Base-by-base conservation (phyloP, 192 early-diverging fungal species). In the Linnemannia elongata region DNA sequence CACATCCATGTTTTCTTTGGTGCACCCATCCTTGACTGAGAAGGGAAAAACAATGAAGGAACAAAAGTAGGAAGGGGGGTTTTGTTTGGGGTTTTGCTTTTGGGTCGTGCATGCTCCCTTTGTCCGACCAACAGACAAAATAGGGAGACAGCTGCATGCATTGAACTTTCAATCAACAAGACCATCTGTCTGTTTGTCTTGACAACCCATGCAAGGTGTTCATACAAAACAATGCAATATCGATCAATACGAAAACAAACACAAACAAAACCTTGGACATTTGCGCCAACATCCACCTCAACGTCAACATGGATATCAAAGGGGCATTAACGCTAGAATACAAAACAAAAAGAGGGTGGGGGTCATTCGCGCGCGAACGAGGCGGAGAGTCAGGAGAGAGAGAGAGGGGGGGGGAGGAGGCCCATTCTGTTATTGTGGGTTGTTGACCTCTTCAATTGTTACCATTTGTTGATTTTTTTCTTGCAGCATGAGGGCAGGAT, bases 141-240 rank as follows among this genome's bases (percentile, higher is more conserved):
- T 66, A 66, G 60, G 60, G 60, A 71, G 69, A 39, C 38, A 42
- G 20, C 69, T 41, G 39, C 69, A 71, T 66, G 27, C 60, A 66
- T 66, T 27, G 60, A 30, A 9, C 13, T 24, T 33, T 66, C 60
- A 66, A 33, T 30, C 27, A 33, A 30, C 7, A 36, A 35, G 38
- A 4, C 4, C 33, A 1, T 71, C 13, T 68, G 3, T 39, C 38
- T 39, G 38, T 39, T 6, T 68, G 3, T 35, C 33, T 9, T 68
- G 27, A 68, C 6, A 8, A 18, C 18, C 49, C 49, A 52, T 52
- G 49, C 18, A 52, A 52, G 49, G 49, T 27, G 38, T 70, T 70
- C 38, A 70, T 39, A 69, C 68, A 33, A 70, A 70, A 17, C 3
- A 24, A 70, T 22, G 10, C 0, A 18, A 57, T 52, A 17, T 52